Conservation (phyloP, 2,329 filamentous ascomycete genomes). For the Paracamarosporium sp. region DNA sequence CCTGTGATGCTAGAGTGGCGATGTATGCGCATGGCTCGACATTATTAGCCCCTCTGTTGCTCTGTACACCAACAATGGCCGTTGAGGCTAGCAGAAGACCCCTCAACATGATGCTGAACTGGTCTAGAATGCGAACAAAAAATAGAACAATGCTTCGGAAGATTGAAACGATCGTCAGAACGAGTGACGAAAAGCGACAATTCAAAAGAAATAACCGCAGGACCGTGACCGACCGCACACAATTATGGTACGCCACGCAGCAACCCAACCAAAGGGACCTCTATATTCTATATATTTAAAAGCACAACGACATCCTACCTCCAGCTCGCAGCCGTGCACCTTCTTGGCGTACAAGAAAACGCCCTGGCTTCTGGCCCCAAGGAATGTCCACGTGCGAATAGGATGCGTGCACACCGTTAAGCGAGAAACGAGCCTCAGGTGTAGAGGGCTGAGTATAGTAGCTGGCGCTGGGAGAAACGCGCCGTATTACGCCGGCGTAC, state of each 20-base stretch:
- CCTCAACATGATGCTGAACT: background rate
- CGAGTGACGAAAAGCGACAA: background rate
- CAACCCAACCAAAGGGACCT: background rate
- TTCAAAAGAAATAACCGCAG: background rate
- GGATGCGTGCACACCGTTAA: background rate
- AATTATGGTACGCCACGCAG: background rate
- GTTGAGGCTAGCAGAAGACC: slow-evolving; percentile 19
- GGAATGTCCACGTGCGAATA: background rate
- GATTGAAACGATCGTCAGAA: background rate
- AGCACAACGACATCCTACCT: background rate
- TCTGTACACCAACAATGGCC: slow-evolving; percentile 20
- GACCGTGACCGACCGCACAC: background rate
- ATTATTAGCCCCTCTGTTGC: slow-evolving; percentile 3
- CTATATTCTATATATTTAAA: background rate
- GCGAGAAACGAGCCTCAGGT: slow-evolving; percentile 1
- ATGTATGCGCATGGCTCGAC: slow-evolving; percentile 29
- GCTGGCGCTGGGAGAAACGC: background rate
- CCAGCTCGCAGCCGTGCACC: background rate
- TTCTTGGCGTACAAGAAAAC: background rate
- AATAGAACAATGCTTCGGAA: background rate
- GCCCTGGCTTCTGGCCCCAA: background rate
- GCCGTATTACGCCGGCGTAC: slow-evolving; percentile 1
- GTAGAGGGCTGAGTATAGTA: background rate
- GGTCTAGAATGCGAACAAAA: background rate
- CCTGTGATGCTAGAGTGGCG: slow-evolving; percentile 9